phyloP scores from a whole-genome alignment of 768 basidiomycete species.

The Saitozyma podzolica region DNA sequence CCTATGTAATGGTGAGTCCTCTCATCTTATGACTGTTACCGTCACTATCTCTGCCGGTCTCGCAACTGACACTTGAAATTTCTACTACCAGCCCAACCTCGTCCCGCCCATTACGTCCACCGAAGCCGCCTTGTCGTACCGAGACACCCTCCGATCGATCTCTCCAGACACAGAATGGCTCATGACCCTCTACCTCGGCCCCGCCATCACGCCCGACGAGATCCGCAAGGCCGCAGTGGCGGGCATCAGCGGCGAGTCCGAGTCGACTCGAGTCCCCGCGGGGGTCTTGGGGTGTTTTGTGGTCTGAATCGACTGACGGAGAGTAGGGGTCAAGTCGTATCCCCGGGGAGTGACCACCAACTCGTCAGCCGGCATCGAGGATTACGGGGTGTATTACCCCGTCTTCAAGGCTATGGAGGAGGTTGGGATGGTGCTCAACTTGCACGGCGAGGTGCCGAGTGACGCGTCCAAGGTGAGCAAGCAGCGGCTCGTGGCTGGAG shows the following conservation, averaged over 20 bases:
- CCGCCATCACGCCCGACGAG: constrained; percentile 84
- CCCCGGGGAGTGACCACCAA: constrained; percentile 97
- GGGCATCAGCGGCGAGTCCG: constrained; percentile 65
- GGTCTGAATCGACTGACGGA: too few species aligned
- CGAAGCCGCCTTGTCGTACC: constrained; percentile 77
- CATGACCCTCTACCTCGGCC: constrained; percentile 95
- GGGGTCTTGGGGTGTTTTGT: too few species aligned
- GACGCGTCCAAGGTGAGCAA: constrained; percentile 66
- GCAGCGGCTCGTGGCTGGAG: neutral
- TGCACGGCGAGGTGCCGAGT: constrained; percentile 90
- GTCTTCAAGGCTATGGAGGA: constrained; percentile 93
- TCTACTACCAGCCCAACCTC: constrained; percentile 98
- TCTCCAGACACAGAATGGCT: constrained; percentile 80
- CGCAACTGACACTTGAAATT: too few species aligned
- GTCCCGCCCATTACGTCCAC: constrained; percentile 83
- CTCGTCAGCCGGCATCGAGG: constrained; percentile 92
- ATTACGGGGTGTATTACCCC: constrained; percentile 88
- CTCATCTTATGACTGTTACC: neutral
- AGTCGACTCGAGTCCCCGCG: neutral
- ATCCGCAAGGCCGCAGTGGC: constrained; percentile 81
- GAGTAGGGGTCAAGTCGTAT: constrained; percentile 84
- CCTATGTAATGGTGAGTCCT: constrained; percentile 87
- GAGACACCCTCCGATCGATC: constrained; percentile 68
- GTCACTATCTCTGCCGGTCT: too few species aligned
- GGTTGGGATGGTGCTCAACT: constrained; percentile 88